These are phyloP conservation scores for Staphylotrichum longicolle DNA, from an alignment of 495 filamentous ascomycete species.

Conservation along the genomic window DNA sequence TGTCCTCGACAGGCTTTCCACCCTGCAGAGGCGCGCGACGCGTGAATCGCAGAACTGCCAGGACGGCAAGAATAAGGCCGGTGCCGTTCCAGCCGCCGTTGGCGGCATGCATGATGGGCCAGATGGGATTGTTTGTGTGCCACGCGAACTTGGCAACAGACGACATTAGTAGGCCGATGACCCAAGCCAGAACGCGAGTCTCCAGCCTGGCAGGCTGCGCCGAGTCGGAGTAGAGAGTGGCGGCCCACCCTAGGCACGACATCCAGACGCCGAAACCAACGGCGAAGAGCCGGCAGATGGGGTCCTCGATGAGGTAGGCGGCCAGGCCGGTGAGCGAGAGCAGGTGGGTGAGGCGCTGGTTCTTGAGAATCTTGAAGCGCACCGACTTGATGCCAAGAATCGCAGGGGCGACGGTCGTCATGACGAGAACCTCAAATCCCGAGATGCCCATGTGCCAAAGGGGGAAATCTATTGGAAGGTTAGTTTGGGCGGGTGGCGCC, in stretches of 20 bases:
- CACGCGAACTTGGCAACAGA: constrained; percentile 89
- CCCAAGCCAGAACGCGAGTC: constrained; percentile 73
- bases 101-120: constrained; percentile 83
- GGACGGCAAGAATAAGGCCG: constrained; percentile 70
- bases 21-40: constrained; percentile 54
- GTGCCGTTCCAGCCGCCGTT: constrained; percentile 94
- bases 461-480: constrained; percentile 69
- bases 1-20: constrained; percentile 41
- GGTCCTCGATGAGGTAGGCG: constrained; percentile 71
- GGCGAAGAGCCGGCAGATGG: constrained; percentile 73
- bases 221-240: constrained; percentile 74
- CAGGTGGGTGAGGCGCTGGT: constrained; percentile 67
- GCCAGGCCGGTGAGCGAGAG: constrained; percentile 75
- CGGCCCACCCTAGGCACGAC: constrained; percentile 77
- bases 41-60: constrained; percentile 71
- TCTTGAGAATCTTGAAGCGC: constrained; percentile 63
- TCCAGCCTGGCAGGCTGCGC: constrained; percentile 74
- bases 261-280: constrained; percentile 76
- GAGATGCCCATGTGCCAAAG: constrained; percentile 99
- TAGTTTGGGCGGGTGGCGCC: neutral
- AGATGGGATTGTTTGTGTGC: constrained; percentile 95
- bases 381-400: constrained; percentile 71
- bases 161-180: constrained; percentile 78
- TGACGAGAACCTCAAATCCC: constrained; percentile 86
- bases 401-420: constrained; percentile 78